A percentile compares a stretch with the other conserved stretches of the same genome.
phyloP scores from a whole-genome alignment of 257 asterid genomes.

The Coffea canephora region DNA sequence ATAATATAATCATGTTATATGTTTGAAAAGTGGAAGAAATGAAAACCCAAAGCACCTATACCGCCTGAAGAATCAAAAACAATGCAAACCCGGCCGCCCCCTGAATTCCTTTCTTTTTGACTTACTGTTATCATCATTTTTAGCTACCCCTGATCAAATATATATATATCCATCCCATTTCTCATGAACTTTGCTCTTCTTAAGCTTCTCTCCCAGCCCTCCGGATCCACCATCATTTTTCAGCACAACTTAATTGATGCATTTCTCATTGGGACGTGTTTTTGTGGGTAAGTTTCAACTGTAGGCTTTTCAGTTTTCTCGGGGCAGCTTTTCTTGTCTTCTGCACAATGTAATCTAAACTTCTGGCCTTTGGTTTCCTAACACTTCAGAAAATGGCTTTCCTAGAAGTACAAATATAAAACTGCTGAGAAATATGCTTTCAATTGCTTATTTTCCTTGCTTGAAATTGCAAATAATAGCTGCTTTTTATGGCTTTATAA shows the following conservation, averaged over 20 bases:
- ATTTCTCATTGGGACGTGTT: not conserved
- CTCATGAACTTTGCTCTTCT: not conserved
- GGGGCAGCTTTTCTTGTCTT: not conserved
- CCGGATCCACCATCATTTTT: not conserved
- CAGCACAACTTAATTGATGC: no score
- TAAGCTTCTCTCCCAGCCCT: not conserved
- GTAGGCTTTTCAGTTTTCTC: not conserved
- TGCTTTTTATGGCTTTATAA: not conserved
- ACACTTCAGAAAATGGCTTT: not conserved
- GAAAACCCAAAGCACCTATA: not conserved
- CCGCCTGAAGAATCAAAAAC: slow-evolving; percentile 1
- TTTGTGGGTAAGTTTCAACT: not conserved
- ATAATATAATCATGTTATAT: not conserved
- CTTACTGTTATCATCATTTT: not conserved
- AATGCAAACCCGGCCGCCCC: slow-evolving; percentile 11
- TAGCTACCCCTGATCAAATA: not conserved
- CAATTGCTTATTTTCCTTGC: not conserved
- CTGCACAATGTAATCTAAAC: not conserved
- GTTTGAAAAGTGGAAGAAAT: not conserved
- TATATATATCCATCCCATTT: not conserved
- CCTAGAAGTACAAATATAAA: no score
- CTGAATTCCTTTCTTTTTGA: slow-evolving; percentile 9
- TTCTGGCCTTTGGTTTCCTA: not conserved
- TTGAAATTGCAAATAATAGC: not conserved
- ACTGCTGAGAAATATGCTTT: not conserved